Conservation (phyloP, 2,329 filamentous ascomycete species). For the Decorospora gaudefroyi region DNA sequence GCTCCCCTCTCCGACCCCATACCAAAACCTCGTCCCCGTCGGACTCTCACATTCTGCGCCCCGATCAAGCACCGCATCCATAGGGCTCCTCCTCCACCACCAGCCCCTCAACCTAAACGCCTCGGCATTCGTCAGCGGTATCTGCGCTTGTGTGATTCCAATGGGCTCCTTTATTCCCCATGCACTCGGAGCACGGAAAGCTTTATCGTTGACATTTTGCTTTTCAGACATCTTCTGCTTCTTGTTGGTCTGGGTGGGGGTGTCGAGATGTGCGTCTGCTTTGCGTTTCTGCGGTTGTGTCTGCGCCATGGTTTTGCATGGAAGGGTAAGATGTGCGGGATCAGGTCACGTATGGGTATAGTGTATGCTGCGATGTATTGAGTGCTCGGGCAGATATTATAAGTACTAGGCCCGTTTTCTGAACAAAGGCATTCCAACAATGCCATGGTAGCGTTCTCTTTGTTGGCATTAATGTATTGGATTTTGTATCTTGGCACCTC, state of each 20-base stretch:
- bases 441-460: too few species aligned
- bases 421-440: too few species aligned
- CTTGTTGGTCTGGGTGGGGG: background rate
- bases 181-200: background rate
- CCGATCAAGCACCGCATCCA: background rate
- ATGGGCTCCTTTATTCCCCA: background rate
- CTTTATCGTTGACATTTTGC: constrained; percentile 2
- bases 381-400: too few species aligned
- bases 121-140: constrained; percentile 1
- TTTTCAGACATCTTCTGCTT: background rate
- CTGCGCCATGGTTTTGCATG: background rate
- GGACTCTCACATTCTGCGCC: background rate
- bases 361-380: too few species aligned
- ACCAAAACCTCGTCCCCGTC: background rate
- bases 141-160: background rate
- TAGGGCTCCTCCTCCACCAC: background rate
- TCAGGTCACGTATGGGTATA: too few species aligned
- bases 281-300: background rate
- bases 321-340: too few species aligned
- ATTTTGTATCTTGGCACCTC: background rate
- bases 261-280: background rate
- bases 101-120: background rate
- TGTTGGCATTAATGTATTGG: too few species aligned
- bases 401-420: too few species aligned
- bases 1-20: too few species aligned